Conservation (phyloP, 2,329 filamentous ascomycete species). For the Ceratocystis papillata region DNA sequence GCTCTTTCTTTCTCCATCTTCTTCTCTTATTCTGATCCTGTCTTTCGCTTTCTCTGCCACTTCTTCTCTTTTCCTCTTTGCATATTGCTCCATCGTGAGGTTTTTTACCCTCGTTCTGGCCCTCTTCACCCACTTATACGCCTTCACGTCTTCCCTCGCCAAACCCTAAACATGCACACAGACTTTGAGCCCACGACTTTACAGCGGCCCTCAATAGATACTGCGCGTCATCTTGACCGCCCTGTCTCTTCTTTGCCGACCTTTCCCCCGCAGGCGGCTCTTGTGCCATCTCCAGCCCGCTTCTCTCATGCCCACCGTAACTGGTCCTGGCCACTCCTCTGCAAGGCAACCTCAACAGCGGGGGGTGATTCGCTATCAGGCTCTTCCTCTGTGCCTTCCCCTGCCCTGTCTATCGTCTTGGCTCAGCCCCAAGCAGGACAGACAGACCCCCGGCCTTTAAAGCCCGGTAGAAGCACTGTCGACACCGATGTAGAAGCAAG, state of each 20-base stretch:
- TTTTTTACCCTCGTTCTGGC: not conserved
- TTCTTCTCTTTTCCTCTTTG: not conserved
- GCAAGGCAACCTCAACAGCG: not conserved
- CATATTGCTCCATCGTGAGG: not conserved
- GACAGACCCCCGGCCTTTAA: not conserved
- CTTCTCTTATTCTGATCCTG: not conserved
- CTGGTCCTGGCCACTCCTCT: constrained; percentile 14
- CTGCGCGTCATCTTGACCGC: constrained; percentile 1
- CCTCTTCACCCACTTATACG: constrained; percentile 2
- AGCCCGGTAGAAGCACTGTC: not conserved
- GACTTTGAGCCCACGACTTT: constrained; percentile 4
- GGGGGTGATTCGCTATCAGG: not conserved
- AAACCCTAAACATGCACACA: constrained; percentile 11
- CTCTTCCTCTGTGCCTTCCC: not conserved
- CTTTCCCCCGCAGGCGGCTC: not conserved
- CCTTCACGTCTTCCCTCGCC: not conserved
- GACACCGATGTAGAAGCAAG: not conserved
- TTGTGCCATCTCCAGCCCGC: not conserved
- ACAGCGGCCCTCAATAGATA: not conserved
- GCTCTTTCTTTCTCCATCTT: not conserved
- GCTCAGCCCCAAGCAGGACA: not conserved
- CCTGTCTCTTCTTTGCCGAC: constrained; percentile 2
- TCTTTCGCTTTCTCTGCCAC: not conserved
- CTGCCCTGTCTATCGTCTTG: not conserved
- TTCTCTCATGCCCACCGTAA: constrained; percentile 5